Evolutionary conservation across 1,284 basidiomycete genomes (phyloP).

Genomic region (Tilletia caries): DNA sequence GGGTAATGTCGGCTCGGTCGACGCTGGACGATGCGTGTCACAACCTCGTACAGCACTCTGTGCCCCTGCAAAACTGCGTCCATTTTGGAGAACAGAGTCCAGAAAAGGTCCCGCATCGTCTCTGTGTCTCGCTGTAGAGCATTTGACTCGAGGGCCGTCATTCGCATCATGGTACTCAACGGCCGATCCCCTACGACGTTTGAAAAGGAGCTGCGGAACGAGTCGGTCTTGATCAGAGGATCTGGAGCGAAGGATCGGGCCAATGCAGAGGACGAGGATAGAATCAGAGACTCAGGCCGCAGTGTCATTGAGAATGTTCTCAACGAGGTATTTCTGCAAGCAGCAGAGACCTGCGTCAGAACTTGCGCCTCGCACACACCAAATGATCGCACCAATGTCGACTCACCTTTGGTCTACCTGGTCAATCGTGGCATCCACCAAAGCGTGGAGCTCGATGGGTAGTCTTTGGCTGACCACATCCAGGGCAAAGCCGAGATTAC

Average conservation of each 20-base stretch:
- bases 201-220: conserved; percentile 25
- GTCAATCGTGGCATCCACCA: conserved; percentile 81
- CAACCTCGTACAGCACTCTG: conserved; percentile 83
- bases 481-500: conserved; percentile 78
- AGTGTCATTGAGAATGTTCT: conserved; percentile 46
- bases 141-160: conserved; percentile 35
- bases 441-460: conserved; percentile 74
- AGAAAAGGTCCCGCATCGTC: conserved; percentile 76
- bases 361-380: conserved; percentile 65
- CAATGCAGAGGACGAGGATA: conserved; percentile 53
- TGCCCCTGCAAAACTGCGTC: conserved; percentile 92
- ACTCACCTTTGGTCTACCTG: conserved; percentile 67
- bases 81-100: conserved; percentile 95
- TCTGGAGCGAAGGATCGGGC: conserved; percentile 58
- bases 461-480: conserved; percentile 82
- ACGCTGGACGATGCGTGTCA: conserved; percentile 29
- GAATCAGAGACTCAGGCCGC: conserved; percentile 62
- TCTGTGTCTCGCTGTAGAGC: conserved; percentile 45
- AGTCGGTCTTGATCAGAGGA: conserved; percentile 17
- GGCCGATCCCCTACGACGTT: conserved; percentile 10
- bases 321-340: conserved; percentile 1
- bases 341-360: neutral
- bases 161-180: conserved; percentile 25
- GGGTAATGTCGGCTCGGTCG: neutral
- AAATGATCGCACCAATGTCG: conserved; percentile 33